A percentile compares a stretch with the other conserved stretches of the same genome.
These are phyloP conservation scores for Plasmodium inui DNA, from an alignment of 169 alveolate genomes.

Conservation along the genomic window DNA sequence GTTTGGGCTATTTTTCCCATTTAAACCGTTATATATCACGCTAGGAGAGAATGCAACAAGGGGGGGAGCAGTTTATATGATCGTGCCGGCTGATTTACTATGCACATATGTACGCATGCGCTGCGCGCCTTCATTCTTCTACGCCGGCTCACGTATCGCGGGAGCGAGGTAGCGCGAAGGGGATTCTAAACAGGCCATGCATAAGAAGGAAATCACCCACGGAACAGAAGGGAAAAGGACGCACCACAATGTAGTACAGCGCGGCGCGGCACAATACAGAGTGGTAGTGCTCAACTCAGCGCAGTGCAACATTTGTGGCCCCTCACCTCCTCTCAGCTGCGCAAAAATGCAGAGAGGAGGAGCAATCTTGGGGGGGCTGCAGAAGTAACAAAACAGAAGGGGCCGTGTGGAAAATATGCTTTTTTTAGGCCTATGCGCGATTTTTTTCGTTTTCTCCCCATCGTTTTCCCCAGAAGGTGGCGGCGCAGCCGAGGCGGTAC, in stretches of 20 bases:
- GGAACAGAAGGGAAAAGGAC: not conserved
- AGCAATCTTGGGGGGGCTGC: not conserved
- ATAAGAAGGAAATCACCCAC: not conserved
- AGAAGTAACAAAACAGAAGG: slow-evolving; percentile 8
- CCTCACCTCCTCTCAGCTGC: not conserved
- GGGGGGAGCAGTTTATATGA: not conserved
- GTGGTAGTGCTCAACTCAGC: not conserved
- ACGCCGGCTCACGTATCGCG: not conserved
- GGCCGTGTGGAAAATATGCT: slow-evolving; percentile 41
- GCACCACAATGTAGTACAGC: not conserved
- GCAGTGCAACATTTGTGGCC: not conserved
- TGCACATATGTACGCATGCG: not conserved
- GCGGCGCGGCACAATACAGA: not conserved
- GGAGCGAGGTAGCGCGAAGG: not conserved
- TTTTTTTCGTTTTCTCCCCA: not conserved
- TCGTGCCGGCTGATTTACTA: not conserved
- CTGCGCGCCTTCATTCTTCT: not conserved
- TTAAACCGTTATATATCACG: not conserved
- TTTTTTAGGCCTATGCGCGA: slow-evolving; percentile 17
- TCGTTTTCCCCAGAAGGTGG: not conserved
- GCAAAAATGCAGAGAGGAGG: not conserved
- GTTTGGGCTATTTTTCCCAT: not conserved
- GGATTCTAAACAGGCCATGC: not conserved
- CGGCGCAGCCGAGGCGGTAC: not conserved
- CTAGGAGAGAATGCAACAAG: not conserved